Percentiles rank a stretch among this genome's conserved stretches.
Evolutionary conservation across 768 basidiomycete genomes (phyloP).

Genomic region (Podaxis sp.): DNA sequence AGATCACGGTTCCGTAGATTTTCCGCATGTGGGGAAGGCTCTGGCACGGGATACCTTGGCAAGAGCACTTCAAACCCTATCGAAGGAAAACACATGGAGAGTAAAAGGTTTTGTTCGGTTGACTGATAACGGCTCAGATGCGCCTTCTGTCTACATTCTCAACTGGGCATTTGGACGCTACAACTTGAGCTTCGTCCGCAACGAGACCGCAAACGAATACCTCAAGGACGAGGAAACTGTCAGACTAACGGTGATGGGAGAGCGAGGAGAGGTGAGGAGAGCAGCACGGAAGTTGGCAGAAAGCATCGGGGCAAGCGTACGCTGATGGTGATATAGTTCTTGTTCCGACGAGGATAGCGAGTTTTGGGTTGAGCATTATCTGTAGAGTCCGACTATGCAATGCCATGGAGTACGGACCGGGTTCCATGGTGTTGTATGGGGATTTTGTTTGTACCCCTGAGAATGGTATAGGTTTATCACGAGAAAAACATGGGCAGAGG

Average conservation of each 20-base stretch:
- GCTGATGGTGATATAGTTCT: not conserved
- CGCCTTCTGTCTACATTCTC: constrained; percentile 44
- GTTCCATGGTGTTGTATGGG: too few species aligned
- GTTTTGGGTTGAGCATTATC: not conserved
- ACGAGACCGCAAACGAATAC: constrained; percentile 16
- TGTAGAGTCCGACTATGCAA: too few species aligned
- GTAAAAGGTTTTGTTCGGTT: constrained; percentile 85
- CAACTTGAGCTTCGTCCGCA: constrained; percentile 39
- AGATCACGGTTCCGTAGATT: not conserved
- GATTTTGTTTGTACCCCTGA: not conserved
- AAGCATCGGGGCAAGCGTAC: constrained; percentile 25
- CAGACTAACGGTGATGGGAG: constrained; percentile 87
- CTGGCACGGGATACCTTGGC: constrained; percentile 36
- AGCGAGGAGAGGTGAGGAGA: constrained; percentile 71
- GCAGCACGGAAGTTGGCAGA: constrained; percentile 52
- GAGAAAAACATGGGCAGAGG: not conserved
- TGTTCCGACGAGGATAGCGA: not conserved
- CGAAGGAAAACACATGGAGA: constrained; percentile 71
- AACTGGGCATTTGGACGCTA: constrained; percentile 95
- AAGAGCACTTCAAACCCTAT: constrained; percentile 44
- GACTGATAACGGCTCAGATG: constrained; percentile 18
- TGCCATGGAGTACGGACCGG: too few species aligned
- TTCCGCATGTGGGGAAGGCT: constrained; percentile 17
- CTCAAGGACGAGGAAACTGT: constrained; percentile 34
- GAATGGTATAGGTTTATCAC: not conserved